These are phyloP conservation scores for Blastocystis sp. DNA, from an alignment of 352 stramenopile species.

Conservation along the genomic window DNA sequence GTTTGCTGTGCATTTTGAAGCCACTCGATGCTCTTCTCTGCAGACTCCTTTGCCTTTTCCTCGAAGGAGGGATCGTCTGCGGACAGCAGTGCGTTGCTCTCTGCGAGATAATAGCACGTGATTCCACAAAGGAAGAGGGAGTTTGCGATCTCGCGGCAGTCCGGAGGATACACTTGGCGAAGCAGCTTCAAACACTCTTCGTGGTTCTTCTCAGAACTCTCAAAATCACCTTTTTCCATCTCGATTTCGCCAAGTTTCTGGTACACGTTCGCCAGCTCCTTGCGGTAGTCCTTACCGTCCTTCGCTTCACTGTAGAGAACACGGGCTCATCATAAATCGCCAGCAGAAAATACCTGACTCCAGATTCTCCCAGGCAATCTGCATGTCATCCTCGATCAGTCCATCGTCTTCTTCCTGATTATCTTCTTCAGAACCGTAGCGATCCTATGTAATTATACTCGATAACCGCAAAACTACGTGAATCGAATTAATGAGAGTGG, in stretches of 20 bases:
- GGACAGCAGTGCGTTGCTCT: slow-evolving; percentile 22
- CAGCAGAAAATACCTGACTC: background rate
- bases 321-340: background rate
- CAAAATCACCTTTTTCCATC: slow-evolving; percentile 32
- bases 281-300: background rate
- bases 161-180: background rate
- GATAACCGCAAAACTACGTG: background rate
- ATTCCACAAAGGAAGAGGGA: background rate
- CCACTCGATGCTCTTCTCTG: background rate
- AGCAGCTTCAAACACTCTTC: background rate
- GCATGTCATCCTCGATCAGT: slow-evolving; percentile 20
- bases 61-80: background rate
- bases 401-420: background rate
- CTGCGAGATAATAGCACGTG: background rate
- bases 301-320: slow-evolving; percentile 14
- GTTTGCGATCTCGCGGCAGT: background rate
- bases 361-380: slow-evolving; percentile 54
- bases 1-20: background rate
- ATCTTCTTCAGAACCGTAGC: background rate
- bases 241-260: slow-evolving; percentile 15
- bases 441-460: background rate
- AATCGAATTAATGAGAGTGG: background rate
- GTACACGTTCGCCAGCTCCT: slow-evolving; percentile 30
- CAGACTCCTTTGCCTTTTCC: background rate
- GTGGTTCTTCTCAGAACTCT: background rate